phyloP scores from a whole-genome alignment of 129 eudicot genomes.

The Chrysanthemum lavandulifolium region DNA sequence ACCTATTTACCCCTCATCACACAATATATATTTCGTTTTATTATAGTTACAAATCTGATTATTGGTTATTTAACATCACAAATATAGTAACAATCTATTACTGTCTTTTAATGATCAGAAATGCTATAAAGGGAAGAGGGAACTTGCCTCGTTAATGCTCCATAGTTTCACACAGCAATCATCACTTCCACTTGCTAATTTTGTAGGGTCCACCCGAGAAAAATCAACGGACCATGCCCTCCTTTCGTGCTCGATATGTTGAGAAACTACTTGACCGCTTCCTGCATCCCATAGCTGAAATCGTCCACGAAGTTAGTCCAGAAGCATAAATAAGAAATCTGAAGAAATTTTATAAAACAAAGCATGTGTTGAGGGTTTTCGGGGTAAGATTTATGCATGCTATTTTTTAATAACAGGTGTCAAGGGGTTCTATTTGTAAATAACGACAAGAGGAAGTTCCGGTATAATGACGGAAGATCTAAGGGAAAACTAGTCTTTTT shows the following conservation, averaged over 20 bases:
- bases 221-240: slow-evolving; percentile 99
- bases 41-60: too few species aligned
- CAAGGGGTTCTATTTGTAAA: too few species aligned
- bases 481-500: too few species aligned
- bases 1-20: too few species aligned
- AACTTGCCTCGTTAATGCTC: slow-evolving; percentile 76
- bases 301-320: slow-evolving; percentile 22
- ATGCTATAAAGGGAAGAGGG: background rate
- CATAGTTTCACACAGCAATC: slow-evolving; percentile 85
- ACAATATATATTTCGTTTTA: too few species aligned
- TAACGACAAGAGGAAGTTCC: too few species aligned
- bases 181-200: slow-evolving; percentile 93
- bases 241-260: slow-evolving; percentile 62
- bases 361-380: background rate
- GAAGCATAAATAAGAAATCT: slow-evolving; percentile 2
- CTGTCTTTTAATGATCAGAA: background rate
- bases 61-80: background rate
- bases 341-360: background rate
- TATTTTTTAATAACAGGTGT: too few species aligned
- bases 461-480: too few species aligned
- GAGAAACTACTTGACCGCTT: slow-evolving; percentile 65
- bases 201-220: slow-evolving; percentile 78
- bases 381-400: too few species aligned
- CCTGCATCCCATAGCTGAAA: slow-evolving; percentile 92
- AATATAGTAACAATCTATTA: background rate